These are phyloP conservation scores for Hura crepitans DNA, from an alignment of 441 rosid genomes.

Conservation along the genomic window DNA sequence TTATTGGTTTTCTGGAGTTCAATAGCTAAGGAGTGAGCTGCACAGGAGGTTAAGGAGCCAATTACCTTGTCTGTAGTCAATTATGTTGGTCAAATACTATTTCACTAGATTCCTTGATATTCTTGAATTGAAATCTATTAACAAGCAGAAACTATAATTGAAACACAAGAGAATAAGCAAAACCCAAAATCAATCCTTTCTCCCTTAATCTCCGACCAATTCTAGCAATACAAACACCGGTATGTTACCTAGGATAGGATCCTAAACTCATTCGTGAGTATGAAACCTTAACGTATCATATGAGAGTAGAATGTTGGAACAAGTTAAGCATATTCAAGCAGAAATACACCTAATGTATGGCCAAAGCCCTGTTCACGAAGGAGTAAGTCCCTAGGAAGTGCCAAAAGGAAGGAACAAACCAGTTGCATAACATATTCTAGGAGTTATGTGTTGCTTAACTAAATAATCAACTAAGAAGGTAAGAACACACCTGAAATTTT, in stretches of 20 bases:
- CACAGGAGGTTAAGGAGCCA: too few relatives aligned
- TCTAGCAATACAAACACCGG: neutral
- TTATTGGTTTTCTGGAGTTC: too few relatives aligned
- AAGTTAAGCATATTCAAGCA: neutral
- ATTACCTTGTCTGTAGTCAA: too few relatives aligned
- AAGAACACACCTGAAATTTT: constrained; percentile 3
- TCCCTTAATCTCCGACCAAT: neutral
- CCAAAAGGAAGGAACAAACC: neutral
- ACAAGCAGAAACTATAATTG: too few relatives aligned
- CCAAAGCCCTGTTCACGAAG: neutral
- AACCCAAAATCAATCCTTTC: neutral
- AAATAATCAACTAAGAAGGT: neutral
- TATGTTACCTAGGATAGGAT: neutral
- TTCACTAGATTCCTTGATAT: too few relatives aligned
- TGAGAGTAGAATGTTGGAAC: neutral
- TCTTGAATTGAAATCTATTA: too few relatives aligned
- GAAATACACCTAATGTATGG: neutral
- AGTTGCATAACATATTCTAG: neutral
- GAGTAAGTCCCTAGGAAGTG: neutral
- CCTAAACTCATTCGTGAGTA: neutral
- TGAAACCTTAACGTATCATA: neutral
- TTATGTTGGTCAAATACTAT: too few relatives aligned
- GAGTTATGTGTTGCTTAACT: neutral
- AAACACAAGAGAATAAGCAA: neutral
- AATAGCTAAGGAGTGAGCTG: too few relatives aligned